Evolutionary conservation across 495 filamentous ascomycete species (phyloP).

Genomic region (Penicillium chermesinum): DNA sequence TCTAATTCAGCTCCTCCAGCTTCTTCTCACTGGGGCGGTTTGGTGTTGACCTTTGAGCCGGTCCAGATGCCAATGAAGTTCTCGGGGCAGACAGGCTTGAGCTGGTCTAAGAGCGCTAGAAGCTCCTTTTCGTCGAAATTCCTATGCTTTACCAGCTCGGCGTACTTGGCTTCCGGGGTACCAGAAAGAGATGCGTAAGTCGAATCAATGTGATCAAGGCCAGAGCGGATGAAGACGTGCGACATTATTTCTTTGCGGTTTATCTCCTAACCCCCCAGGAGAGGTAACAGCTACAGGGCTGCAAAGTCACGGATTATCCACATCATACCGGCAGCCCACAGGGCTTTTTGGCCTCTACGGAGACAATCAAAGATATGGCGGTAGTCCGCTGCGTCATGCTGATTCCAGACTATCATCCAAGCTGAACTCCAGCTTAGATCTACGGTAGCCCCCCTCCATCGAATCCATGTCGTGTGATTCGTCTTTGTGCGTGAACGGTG

Average conservation of each 20-base stretch:
- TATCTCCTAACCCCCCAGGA: not conserved
- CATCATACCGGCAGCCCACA: too few relatives aligned
- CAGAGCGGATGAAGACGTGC: not conserved
- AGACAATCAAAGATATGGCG: too few relatives aligned
- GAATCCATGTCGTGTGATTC: not conserved
- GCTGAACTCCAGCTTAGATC: not conserved
- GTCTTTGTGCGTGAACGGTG: not conserved
- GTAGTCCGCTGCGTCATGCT: not conserved
- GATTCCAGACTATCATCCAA: not conserved
- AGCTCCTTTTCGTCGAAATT: conserved; percentile 9
- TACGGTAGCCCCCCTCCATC: not conserved
- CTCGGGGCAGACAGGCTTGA: conserved; percentile 10
- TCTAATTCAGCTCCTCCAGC: conserved; percentile 18
- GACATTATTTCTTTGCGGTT: not conserved
- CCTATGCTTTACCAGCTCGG: conserved; percentile 6
- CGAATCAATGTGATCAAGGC: too few relatives aligned
- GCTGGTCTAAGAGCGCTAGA: conserved; percentile 11
- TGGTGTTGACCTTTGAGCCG: conserved; percentile 21
- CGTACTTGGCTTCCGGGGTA: conserved; percentile 14
- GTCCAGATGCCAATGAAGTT: conserved; percentile 21
- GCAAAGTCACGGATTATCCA: too few relatives aligned
- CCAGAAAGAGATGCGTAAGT: not conserved
- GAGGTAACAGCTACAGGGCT: not conserved
- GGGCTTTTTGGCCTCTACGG: too few relatives aligned
- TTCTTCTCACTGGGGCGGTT: conserved; percentile 17